Evolutionary conservation across 345 rosid genomes (phyloP), one percentile per base, ranked within the genome.

Genomic region (Cardiospermum halicacabum): DNA sequence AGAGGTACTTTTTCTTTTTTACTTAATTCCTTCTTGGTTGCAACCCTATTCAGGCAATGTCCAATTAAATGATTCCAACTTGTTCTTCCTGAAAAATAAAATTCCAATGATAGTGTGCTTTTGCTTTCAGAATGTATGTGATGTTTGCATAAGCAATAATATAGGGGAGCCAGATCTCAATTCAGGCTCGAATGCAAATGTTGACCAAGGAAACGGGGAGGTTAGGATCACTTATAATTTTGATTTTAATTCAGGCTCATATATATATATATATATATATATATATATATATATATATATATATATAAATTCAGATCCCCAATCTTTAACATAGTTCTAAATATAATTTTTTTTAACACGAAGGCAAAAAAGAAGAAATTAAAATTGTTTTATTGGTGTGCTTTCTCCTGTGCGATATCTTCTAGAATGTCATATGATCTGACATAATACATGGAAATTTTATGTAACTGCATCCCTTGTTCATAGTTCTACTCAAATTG

Each of bases 1-100:
- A 72, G 79, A 75, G 80, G 79, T 69, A 53, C 40, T 43, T 55
- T 56, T 24, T 27, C 7, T 45, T 61, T n/a, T 50, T 54, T 24
- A n/a, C 26, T 26, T 53, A 15, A 53, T 37, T 36, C 12, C 21
- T 53, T 16, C 11, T 28, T 25, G 49, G 13, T 30, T 18, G 6
- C 10, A n/a, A n/a, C n/a, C n/a, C n/a, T n/a, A n/a, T n/a, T n/a
- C n/a, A n/a, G n/a, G n/a, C n/a, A n/a, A n/a, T n/a, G n/a, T n/a
- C n/a, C n/a, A n/a, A n/a, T n/a, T n/a, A n/a, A n/a, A n/a, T n/a
- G n/a, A n/a, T n/a, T n/a, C n/a, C n/a, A n/a, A n/a, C n/a, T 32
- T 32, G 4, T 32, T 32, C 4, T 9, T 56, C 2, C 40, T 30
- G 15, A n/a, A n/a, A n/a, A n/a, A n/a, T n/a, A n/a, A n/a, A 32